Conservation (phyloP, 192 early-diverging fungal genomes). For the Coemansia furcata region DNA sequence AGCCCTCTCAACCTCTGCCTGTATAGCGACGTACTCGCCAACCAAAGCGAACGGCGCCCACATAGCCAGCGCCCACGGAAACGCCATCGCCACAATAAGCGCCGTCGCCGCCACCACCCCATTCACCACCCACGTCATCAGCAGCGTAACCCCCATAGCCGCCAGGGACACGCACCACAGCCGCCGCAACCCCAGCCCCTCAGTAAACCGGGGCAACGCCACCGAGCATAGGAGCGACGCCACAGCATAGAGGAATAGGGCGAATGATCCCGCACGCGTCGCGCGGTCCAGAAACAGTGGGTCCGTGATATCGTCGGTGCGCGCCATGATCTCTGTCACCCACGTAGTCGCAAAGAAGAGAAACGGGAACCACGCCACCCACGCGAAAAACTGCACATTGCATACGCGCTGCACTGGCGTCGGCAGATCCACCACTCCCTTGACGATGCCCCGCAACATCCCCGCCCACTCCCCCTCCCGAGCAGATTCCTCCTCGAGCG, state of each 20-base stretch:
- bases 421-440: conserved; percentile 57
- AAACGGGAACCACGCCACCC: conserved; percentile 98
- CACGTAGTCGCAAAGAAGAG: conserved; percentile 79
- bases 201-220: conserved; percentile 15
- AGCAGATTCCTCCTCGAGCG: background rate
- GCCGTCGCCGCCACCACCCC: conserved; percentile 60
- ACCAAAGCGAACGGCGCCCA: conserved; percentile 95
- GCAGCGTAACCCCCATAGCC: conserved; percentile 64
- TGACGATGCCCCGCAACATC: conserved; percentile 23
- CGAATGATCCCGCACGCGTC: conserved; percentile 85
- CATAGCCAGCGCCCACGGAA: conserved; percentile 82
- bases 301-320: conserved; percentile 24
- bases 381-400: conserved; percentile 92
- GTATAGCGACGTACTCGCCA: conserved; percentile 58
- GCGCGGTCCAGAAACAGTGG: conserved; percentile 55
- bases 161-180: conserved; percentile 74
- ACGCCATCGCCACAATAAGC: conserved; percentile 70
- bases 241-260: conserved; percentile 77
- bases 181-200: conserved; percentile 19
- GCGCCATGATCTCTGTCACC: conserved; percentile 44
- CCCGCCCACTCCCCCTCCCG: conserved; percentile 16
- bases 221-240: conserved; percentile 60
- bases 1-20: background rate
- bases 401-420: conserved; percentile 75
- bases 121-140: conserved; percentile 64